phyloP scores from a whole-genome alignment of 2,329 filamentous ascomycete species.

The Neodidymelliopsis sp. region DNA sequence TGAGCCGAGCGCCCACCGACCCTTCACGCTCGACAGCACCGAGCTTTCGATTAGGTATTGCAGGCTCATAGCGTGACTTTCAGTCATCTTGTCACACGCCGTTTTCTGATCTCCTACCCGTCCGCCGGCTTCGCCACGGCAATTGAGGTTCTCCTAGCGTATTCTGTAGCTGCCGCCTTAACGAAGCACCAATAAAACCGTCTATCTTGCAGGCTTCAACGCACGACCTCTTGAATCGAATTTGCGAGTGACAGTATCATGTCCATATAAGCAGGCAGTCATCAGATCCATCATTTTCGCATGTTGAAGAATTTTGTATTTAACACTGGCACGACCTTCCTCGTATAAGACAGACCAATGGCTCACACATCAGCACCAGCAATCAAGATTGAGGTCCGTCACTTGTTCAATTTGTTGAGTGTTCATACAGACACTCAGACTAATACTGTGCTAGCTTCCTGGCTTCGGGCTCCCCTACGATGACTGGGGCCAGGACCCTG shows the following conservation, averaged over 20 bases:
- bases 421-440: conserved; percentile 35
- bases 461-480: conserved; percentile 7
- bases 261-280: too few species aligned
- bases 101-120: background rate
- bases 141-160: too few species aligned
- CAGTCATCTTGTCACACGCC: too few species aligned
- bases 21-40: background rate
- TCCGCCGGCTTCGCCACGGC: too few species aligned
- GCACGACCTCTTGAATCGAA: background rate
- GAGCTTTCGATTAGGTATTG: too few species aligned
- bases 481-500: conserved; percentile 1
- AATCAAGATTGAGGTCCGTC: background rate
- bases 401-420: background rate
- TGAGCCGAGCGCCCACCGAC: background rate
- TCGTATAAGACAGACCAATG: background rate
- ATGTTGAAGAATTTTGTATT: too few species aligned
- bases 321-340: too few species aligned
- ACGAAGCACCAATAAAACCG: background rate
- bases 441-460: conserved; percentile 11
- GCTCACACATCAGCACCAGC: background rate
- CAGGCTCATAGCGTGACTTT: too few species aligned
- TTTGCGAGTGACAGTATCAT: too few species aligned
- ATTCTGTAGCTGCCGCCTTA: conserved; percentile 2
- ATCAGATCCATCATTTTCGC: too few species aligned
- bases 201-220: background rate